Evolutionary conservation across 164 flowering plant species (phyloP), one percentile per base, ranked within the genome.

Genomic region (Hamamelis virginiana): DNA sequence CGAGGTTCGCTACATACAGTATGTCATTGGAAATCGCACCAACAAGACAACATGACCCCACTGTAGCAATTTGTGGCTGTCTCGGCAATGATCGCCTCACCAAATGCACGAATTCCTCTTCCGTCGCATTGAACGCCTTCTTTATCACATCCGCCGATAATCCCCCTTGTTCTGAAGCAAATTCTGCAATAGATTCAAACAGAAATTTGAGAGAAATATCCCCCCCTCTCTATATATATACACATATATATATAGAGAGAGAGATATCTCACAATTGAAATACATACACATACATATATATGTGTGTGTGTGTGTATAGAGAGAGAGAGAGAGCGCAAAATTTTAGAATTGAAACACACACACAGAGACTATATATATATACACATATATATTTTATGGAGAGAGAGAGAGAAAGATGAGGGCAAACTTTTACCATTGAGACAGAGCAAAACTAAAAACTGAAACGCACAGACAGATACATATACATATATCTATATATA

Each of bases 41-140:
- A 26, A 87, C 75, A 10, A 89, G 69, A 71, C 94, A 89, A 46
- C 91, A 89, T 8, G 94, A 85, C 26, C 94, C 94, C 4, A 83
- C 91, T 0, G 91, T 80, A 50, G 91, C 91, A 69, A 89, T 83
- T 47, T 84, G 81, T 4, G 94, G 94, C 65, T 68, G 74, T 4
- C 68, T 64, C 0, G 81, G 79, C 59, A 83, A 65, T 16, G 79
- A 61, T 15, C 67, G 81, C 78, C 74, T 84, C 58, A 88, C 92
- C 58, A 88, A 65, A 27, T 69, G 80, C 64, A 77, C 56, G 47
- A 88, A 88, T 11, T 85, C 89, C 72, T 86, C 87, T 43, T 88
- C 92, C 0, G 92, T 88, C 1, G 90, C 88, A 69, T 28, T 75
- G 59, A 85, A 85, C 18, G 90, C 90, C 78, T 81, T 85, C 79